Conservation (phyloP, 805 yeast genomes). For the Candida namnaoensis region DNA sequence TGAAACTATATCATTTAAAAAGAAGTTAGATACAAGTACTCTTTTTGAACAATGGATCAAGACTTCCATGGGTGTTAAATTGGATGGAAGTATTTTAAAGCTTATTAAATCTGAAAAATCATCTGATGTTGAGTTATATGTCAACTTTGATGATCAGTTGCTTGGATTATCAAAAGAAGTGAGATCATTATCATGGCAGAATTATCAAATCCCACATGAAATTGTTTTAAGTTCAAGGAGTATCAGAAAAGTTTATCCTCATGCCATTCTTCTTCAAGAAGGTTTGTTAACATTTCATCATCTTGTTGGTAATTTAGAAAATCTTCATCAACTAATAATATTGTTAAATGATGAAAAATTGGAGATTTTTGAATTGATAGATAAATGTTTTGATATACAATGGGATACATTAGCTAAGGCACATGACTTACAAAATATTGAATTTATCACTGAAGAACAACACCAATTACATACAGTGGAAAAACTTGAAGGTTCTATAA, state of each 20-base stretch:
- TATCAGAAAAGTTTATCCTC: constrained; percentile 45
- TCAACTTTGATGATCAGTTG: constrained; percentile 43
- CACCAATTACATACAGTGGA: constrained; percentile 20
- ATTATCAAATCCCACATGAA: constrained; percentile 48
- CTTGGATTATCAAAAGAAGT: constrained; percentile 44
- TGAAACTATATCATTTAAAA: constrained; percentile 37
- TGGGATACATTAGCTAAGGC: constrained; percentile 51
- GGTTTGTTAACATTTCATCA: constrained; percentile 21
- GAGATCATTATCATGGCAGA: constrained; percentile 37
- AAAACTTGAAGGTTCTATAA: constrained; percentile 22
- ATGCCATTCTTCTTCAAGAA: constrained; percentile 45
- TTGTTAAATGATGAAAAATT: constrained; percentile 29
- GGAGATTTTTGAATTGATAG: constrained; percentile 24
- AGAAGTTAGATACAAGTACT: constrained; percentile 33
- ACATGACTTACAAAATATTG: constrained; percentile 32
- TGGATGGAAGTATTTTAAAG: constrained; percentile 31
- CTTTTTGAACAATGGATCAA: constrained; percentile 43
- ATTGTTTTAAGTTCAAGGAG: constrained; percentile 38
- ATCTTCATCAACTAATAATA: constrained; percentile 25
- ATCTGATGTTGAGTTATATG: constrained; percentile 21
- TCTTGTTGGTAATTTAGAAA: no score
- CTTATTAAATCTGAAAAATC: constrained; percentile 19
- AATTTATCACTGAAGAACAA: constrained; percentile 20
- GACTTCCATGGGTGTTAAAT: constrained; percentile 12
- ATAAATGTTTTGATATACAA: constrained; percentile 25